Base-by-base conservation (phyloP, 2,329 filamentous ascomycete genomes). In the Colletotrichum coccodes region DNA sequence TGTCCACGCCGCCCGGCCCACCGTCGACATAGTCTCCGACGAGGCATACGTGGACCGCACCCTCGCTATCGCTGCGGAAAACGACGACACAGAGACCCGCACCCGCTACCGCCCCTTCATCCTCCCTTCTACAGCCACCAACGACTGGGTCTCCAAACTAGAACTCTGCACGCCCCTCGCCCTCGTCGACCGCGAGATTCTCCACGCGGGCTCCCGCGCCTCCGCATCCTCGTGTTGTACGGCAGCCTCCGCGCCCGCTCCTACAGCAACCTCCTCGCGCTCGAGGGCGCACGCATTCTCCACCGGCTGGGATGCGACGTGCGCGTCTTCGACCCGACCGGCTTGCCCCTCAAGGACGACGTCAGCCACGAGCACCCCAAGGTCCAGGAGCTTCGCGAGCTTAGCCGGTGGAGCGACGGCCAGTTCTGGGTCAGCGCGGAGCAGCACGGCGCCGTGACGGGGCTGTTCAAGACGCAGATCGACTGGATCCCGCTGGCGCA, bases 391-490 rank as follows among this genome's bases (percentile, higher is more conserved):
- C 81, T 92, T 6, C 83, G 90, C 4, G 81, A 85, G 8, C 81
- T 92, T 1, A 89, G 86, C 70, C 79, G 76, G 12, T 92, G 90
- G 90, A 90, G 87, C 61, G 89, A 92, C 72, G 90, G 89, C 0
- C 90, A 92, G 72, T 73, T 92, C 18, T 92, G 90, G 90, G 79
- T 90, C 11, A 88, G 85, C 9, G 89, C 89, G 0, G 90, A 92
- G 74, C 90, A 92, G 77, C 90, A 92, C 71, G 90, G 90, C 0
- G 91, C 60, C 50, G 71, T 67, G 82, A 91, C 89, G 0, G 88
- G 85, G 4, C 86, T 91, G 0, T 92, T 92, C 82, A 92, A 92
- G 71, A 90, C 90, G 71, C 89, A 92, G 71, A 91, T 92, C 54
- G 90, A 92, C 76, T 92, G 90, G 90, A 90, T 92, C 44, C 90